phyloP scores from a whole-genome alignment of 2,329 filamentous ascomycete species.

The Aspergillus floridensis region DNA sequence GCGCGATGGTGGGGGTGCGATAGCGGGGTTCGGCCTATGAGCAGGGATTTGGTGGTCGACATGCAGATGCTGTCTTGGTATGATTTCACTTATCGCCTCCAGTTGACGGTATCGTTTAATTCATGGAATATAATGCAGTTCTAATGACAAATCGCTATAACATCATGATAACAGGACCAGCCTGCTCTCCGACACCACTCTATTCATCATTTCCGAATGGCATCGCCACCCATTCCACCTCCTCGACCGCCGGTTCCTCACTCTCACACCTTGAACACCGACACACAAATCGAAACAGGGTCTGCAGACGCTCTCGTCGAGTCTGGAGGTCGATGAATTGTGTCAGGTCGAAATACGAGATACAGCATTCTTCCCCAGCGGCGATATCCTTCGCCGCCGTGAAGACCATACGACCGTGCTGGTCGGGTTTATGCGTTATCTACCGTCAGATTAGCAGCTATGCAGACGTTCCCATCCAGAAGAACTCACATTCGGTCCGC shows the following conservation, averaged over 20 bases:
- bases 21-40: neutral
- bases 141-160: neutral
- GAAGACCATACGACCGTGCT: constrained; percentile 31
- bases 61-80: neutral
- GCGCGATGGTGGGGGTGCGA: neutral
- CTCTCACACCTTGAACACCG: constrained; percentile 26
- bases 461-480: accelerated
- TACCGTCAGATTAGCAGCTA: neutral
- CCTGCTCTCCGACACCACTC: neutral
- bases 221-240: neutral
- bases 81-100: neutral
- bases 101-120: neutral
- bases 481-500: constrained; percentile 19
- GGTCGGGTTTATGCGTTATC: constrained; percentile 33
- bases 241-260: constrained; percentile 19
- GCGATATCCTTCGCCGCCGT: constrained; percentile 28
- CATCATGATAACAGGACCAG: neutral
- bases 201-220: neutral
- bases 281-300: constrained; percentile 30
- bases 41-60: neutral
- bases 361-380: constrained; percentile 33
- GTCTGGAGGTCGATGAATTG: constrained; percentile 17
- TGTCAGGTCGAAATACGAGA: constrained; percentile 33
- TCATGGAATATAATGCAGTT: neutral
- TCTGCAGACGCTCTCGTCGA: constrained; percentile 26